Evolutionary conservation across 2,329 filamentous ascomycete species (phyloP).

Genomic region (Colletotrichum phormii): DNA sequence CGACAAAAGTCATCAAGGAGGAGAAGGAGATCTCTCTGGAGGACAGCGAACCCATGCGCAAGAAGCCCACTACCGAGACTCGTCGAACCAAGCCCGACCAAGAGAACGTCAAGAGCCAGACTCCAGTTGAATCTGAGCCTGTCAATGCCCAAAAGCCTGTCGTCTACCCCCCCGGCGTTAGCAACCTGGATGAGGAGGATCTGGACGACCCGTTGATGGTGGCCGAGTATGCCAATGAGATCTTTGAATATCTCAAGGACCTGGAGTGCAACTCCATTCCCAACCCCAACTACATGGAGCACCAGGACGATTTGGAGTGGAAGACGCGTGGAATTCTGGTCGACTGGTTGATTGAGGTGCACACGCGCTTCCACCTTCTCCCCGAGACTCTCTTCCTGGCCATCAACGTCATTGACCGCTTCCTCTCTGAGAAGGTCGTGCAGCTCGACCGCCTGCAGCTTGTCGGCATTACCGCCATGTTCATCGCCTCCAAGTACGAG

Average conservation of each 20-base stretch:
- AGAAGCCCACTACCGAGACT: slow-evolving; percentile 65
- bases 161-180: slow-evolving; percentile 52
- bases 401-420: slow-evolving; percentile 98
- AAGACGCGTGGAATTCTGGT: slow-evolving; percentile 97
- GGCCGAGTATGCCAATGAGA: slow-evolving; percentile 95
- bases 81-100: slow-evolving; percentile 44
- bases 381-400: slow-evolving; percentile 97
- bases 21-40: slow-evolving; percentile 73
- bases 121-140: slow-evolving; percentile 33
- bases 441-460: slow-evolving; percentile 96
- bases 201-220: slow-evolving; percentile 96
- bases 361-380: slow-evolving; percentile 94
- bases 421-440: slow-evolving; percentile 94
- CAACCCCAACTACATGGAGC: slow-evolving; percentile 94
- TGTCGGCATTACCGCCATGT: slow-evolving; percentile 98
- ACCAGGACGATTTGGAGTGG: slow-evolving; percentile 96
- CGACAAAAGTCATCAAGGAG: slow-evolving; percentile 72
- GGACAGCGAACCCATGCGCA: slow-evolving; percentile 75
- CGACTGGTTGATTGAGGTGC: slow-evolving; percentile 98
- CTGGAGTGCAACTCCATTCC: slow-evolving; percentile 84
- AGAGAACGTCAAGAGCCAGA: slow-evolving; percentile 29
- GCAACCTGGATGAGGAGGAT: slow-evolving; percentile 87
- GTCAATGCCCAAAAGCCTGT: slow-evolving; percentile 38
- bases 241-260: slow-evolving; percentile 94
- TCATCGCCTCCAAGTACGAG: slow-evolving; percentile 99